phyloP scores from a whole-genome alignment of 2,329 filamentous ascomycete species.

The Calonectria leucothoes region DNA sequence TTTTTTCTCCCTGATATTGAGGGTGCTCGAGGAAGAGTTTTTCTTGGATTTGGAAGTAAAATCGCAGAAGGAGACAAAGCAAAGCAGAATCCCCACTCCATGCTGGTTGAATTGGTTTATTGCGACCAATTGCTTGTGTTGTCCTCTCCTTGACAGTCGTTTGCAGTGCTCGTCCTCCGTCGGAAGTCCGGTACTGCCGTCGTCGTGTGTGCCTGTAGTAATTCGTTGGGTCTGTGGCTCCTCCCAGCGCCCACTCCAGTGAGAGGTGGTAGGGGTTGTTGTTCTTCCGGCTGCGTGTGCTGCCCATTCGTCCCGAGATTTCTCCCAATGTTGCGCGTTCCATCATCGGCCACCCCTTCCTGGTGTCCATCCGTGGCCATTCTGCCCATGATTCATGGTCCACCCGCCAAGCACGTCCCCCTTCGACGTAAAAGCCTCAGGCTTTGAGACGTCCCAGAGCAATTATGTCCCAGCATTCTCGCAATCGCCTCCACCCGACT shows the following conservation, averaged over 20 bases:
- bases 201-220: slow-evolving; percentile 35
- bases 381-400: slow-evolving; percentile 48
- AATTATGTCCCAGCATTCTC: slow-evolving; percentile 44
- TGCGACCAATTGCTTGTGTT: neutral
- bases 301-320: slow-evolving; percentile 42
- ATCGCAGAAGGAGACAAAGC: slow-evolving; percentile 8
- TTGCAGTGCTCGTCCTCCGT: slow-evolving; percentile 23
- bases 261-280: slow-evolving; percentile 35
- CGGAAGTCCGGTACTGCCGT: slow-evolving; percentile 43
- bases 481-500: slow-evolving; percentile 48
- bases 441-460: slow-evolving; percentile 43
- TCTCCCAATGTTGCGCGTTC: slow-evolving; percentile 43
- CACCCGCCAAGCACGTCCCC: slow-evolving; percentile 46
- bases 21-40: slow-evolving; percentile 7
- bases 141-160: neutral
- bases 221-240: slow-evolving; percentile 30
- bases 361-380: slow-evolving; percentile 36
- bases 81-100: neutral
- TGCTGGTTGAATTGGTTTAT: no score
- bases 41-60: slow-evolving; percentile 20
- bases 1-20: slow-evolving; percentile 32
- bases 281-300: slow-evolving; percentile 39
- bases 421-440: slow-evolving; percentile 48
- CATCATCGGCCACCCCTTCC: slow-evolving; percentile 38
- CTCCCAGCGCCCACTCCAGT: slow-evolving; percentile 25